Percentiles rank a stretch among this genome's conserved stretches.
phyloP scores from a whole-genome alignment of 2,329 filamentous ascomycete genomes.

The Cyclaneusma minus region DNA sequence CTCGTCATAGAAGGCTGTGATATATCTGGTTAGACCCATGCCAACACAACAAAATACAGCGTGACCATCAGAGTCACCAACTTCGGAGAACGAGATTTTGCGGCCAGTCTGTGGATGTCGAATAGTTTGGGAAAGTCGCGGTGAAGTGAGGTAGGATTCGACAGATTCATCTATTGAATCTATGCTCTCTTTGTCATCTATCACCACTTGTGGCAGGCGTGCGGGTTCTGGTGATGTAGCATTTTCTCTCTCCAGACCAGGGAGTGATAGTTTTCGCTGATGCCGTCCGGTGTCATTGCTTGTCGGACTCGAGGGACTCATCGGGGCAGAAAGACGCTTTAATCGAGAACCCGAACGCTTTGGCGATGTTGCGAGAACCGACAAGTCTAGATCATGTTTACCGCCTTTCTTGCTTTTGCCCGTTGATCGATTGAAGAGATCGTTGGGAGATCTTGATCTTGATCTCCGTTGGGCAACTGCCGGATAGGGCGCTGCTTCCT shows the following conservation, averaged over 20 bases:
- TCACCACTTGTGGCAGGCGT: not conserved
- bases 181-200: constrained; percentile 31
- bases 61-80: constrained; percentile 80
- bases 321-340: constrained; percentile 38
- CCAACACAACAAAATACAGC: constrained; percentile 94
- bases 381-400: constrained; percentile 32
- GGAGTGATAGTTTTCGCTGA: constrained; percentile 22
- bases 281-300: constrained; percentile 16
- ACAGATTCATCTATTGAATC: constrained; percentile 87
- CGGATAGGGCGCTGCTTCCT: constrained; percentile 57
- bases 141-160: constrained; percentile 66
- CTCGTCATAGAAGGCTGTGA: constrained; percentile 96
- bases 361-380: too few relatives aligned
- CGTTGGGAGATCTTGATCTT: constrained; percentile 25
- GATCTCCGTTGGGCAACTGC: constrained; percentile 45
- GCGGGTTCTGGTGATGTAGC: constrained; percentile 13
- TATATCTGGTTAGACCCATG: constrained; percentile 91
- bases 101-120: constrained; percentile 73
- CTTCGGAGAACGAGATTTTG: constrained; percentile 88
- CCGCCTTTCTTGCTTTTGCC: constrained; percentile 26
- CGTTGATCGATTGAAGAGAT: constrained; percentile 8
- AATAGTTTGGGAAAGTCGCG: constrained; percentile 77
- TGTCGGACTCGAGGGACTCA: constrained; percentile 23
- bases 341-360: constrained; percentile 43
- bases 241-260: constrained; percentile 10